Conservation (phyloP, 768 basidiomycete species). For the Cyclocybe cylindracea region DNA sequence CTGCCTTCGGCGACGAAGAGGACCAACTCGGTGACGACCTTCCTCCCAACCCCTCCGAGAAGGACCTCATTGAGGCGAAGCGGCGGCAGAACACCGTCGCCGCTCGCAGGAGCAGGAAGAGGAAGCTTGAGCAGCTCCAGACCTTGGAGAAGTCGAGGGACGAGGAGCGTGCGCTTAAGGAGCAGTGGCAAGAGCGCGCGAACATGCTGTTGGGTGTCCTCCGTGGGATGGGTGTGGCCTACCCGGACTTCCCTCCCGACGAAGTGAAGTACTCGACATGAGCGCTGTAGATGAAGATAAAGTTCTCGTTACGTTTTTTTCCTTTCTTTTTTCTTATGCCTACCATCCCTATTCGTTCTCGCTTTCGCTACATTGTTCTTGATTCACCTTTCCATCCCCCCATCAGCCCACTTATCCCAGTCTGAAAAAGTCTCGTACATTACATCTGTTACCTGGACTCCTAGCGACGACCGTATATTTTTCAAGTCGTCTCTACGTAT, state of each 20-base stretch:
- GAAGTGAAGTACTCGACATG: constrained; percentile 49
- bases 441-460: constrained; percentile 16
- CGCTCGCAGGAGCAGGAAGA: constrained; percentile 74
- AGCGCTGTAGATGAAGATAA: neutral
- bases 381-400: neutral
- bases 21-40: constrained; percentile 43
- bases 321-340: constrained; percentile 10
- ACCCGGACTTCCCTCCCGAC: constrained; percentile 46
- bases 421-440: constrained; percentile 12
- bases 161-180: constrained; percentile 52
- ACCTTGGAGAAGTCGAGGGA: constrained; percentile 61
- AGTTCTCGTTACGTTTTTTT: constrained; percentile 2
- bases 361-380: neutral
- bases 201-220: constrained; percentile 49
- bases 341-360: constrained; percentile 21
- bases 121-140: constrained; percentile 76
- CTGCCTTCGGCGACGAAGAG: constrained; percentile 52
- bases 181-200: constrained; percentile 64
- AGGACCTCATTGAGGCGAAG: constrained; percentile 79
- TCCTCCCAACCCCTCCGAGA: constrained; percentile 44
- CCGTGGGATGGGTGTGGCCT: constrained; percentile 53
- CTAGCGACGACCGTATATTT: constrained; percentile 20
- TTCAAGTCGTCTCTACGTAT: constrained; percentile 17
- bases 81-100: constrained; percentile 86
- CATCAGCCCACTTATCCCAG: neutral